Conservation (phyloP, 768 basidiomycete species). For the Leccinum obscurum region DNA sequence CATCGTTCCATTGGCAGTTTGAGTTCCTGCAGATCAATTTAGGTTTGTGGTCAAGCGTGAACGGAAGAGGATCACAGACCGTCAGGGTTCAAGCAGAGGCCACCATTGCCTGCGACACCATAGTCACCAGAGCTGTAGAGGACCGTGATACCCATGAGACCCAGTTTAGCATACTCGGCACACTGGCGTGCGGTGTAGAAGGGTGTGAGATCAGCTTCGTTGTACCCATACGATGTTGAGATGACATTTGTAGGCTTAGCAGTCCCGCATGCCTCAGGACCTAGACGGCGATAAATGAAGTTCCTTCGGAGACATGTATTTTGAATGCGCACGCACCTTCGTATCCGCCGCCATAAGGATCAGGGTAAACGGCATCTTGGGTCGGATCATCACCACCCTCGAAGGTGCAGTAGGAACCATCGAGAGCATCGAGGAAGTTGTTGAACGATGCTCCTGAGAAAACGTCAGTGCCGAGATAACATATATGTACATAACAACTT, state of each 20-base stretch:
- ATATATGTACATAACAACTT: background rate
- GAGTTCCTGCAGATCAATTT: conserved; percentile 24
- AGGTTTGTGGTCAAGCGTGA: background rate
- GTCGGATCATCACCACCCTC: conserved; percentile 36
- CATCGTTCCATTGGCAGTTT: conserved; percentile 23
- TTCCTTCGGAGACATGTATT: background rate
- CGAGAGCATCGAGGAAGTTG: conserved; percentile 38
- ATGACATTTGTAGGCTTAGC: conserved; percentile 37
- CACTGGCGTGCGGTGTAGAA: conserved; percentile 43
- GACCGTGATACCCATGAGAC: conserved; percentile 41
- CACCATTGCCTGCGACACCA: conserved; percentile 40
- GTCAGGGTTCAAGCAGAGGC: conserved; percentile 32
- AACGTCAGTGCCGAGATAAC: conserved; percentile 3
- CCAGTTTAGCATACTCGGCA: conserved; percentile 47
- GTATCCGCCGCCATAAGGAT: conserved; percentile 24
- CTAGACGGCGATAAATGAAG: background rate
- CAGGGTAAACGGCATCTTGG: conserved; percentile 30
- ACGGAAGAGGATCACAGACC: conserved; percentile 17
- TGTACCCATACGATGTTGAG: conserved; percentile 41
- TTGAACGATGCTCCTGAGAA: conserved; percentile 30
- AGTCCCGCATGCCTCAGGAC: conserved; percentile 40
- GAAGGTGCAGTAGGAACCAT: conserved; percentile 34
- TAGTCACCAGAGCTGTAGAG: conserved; percentile 46
- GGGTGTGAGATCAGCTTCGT: conserved; percentile 38
- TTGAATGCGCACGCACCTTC: conserved; percentile 11